Evolutionary conservation across 2,329 filamentous ascomycete species (phyloP).

Genomic region (Diaporthe caulivora): DNA sequence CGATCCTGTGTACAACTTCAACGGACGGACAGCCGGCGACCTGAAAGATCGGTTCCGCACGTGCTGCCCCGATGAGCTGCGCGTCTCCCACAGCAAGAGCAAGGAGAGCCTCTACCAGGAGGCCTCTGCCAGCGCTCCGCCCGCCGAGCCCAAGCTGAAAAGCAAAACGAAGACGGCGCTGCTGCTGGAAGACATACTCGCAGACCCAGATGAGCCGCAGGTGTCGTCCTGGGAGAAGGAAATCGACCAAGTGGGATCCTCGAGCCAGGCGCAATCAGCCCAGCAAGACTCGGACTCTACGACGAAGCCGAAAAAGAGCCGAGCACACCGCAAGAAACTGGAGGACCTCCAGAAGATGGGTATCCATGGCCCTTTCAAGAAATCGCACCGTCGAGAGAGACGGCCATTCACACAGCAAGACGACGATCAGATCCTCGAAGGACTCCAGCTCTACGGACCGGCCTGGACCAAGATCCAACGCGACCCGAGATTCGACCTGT

Average conservation of each 20-base stretch:
- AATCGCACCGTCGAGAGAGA: constrained; percentile 70
- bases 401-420: constrained; percentile 73
- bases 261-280: constrained; percentile 33
- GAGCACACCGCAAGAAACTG: constrained; percentile 58
- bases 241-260: constrained; percentile 18
- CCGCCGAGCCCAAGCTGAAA: constrained; percentile 41
- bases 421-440: constrained; percentile 71
- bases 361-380: constrained; percentile 72
- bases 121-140: constrained; percentile 18
- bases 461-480: constrained; percentile 76
- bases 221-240: constrained; percentile 29
- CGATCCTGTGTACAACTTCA: constrained; percentile 71
- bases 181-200: constrained; percentile 69
- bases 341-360: constrained; percentile 64
- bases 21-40: constrained; percentile 71
- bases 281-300: constrained; percentile 48
- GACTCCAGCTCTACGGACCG: constrained; percentile 70
- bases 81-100: constrained; percentile 52
- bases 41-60: constrained; percentile 76
- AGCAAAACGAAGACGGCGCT: constrained; percentile 61
- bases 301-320: constrained; percentile 53
- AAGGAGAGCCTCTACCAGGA: constrained; percentile 38
- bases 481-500: constrained; percentile 69
- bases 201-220: constrained; percentile 56
- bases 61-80: constrained; percentile 73